phyloP scores from a whole-genome alignment of 192 early-diverging fungal genomes.

The Spinellus fusiger region DNA sequence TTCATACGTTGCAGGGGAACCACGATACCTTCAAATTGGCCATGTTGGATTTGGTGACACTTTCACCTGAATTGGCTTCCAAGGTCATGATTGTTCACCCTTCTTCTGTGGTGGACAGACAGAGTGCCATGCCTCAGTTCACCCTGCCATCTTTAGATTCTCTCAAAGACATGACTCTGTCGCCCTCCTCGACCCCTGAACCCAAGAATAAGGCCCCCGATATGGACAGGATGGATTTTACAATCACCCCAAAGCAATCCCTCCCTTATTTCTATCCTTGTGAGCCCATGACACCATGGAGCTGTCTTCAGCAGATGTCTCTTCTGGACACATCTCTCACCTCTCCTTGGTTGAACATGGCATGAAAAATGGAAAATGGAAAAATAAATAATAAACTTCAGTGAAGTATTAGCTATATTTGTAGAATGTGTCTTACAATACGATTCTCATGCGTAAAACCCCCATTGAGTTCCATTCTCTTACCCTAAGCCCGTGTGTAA shows the following conservation, averaged over 20 bases:
- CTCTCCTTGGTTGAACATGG: not conserved
- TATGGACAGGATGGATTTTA: not conserved
- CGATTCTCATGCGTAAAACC: too few species aligned
- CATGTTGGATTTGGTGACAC: constrained; percentile 12
- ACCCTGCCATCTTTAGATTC: constrained; percentile 13
- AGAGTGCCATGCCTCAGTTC: not conserved
- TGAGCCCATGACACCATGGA: not conserved
- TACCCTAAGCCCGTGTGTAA: too few species aligned
- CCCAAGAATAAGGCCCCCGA: not conserved
- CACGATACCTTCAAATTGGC: constrained; percentile 16
- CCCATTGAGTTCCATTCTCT: too few species aligned
- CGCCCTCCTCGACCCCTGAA: constrained; percentile 28
- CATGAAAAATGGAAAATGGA: not conserved
- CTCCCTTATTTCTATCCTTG: constrained; percentile 22
- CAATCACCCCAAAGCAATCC: not conserved
- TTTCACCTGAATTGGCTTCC: constrained; percentile 5
- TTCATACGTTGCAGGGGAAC: constrained; percentile 45
- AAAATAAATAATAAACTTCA: too few species aligned
- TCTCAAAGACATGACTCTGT: constrained; percentile 21
- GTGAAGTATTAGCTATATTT: too few species aligned
- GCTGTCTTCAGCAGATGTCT: not conserved
- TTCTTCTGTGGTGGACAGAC: constrained; percentile 5
- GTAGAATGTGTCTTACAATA: too few species aligned
- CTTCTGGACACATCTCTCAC: not conserved
- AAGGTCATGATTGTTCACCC: constrained; percentile 15